Base-by-base conservation (phyloP, 2,329 filamentous ascomycete species). In the Xylariaceae sp. region DNA sequence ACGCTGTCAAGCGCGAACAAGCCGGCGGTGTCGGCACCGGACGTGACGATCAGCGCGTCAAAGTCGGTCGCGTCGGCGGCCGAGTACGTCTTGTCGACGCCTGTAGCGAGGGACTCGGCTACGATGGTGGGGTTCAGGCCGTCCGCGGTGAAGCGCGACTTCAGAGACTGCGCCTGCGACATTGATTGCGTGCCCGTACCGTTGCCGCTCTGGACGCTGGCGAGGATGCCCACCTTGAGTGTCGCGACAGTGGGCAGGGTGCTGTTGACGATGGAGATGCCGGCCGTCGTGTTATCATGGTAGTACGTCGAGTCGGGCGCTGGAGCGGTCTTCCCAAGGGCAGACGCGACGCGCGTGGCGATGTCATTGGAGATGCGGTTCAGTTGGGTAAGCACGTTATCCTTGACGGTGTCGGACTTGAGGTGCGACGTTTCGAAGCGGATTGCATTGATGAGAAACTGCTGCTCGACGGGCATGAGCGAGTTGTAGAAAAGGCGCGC, bases 401-500 rank as follows among this genome's bases (percentile, higher is more conserved):
- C 63, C 63, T 80, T 80, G 13, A 88, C 78, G 2, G 71, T 55
- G 0, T 63, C 50, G 32, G 77, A 81, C 51, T 70, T 65, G 26
- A 88, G 53, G 12, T 84, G 74, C 17, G 78, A 73, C 0, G 73
- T 74, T 64, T 89, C 85, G 60, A 88, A 87, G 19, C 84, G 80
- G 41, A 88, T 79, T 0, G 82, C 83, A 59, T 88, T 83, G 64
- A 88, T 72, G 30, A 88, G 62, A 56, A 86, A 82, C 55, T 88
- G 83, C 59, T 86, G 77, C 63, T 88, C 84, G 0, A 72, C 70
- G 2, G 73, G 68, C 2, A 73, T 68, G 37, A 89, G 68, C 0
- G 82, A 87, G 71, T 88, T 88, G 72, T 77, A 87, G 66, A 88
- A 87, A 11, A 88, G 70, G 1, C 84, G 76, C 0, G 83, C 77